Conservation (phyloP, 108 stramenopile genomes). For the Cyclostephanos invisitatus region DNA sequence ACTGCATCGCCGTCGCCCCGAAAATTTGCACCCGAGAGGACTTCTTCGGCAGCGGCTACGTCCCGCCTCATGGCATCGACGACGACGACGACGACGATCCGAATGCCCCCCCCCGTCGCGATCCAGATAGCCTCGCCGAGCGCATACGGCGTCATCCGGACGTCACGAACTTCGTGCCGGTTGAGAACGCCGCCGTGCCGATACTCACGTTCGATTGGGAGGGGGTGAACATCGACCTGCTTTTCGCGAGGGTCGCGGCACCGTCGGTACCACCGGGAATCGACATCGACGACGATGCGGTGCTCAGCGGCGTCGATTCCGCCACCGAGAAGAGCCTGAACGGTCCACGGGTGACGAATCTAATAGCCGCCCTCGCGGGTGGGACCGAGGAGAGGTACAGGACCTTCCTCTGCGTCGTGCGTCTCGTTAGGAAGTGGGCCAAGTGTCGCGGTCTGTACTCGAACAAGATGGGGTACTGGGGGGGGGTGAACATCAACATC, state of each 20-base stretch:
- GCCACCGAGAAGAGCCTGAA: constrained; percentile 94
- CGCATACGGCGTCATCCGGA: constrained; percentile 80
- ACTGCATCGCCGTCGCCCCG: constrained; percentile 79
- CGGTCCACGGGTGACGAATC: constrained; percentile 95
- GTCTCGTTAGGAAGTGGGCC: constrained; percentile 94
- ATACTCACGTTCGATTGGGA: constrained; percentile 98
- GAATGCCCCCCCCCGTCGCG: constrained; percentile 38
- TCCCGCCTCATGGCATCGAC: constrained; percentile 24
- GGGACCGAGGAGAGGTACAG: constrained; percentile 80
- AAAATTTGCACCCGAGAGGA: constrained; percentile 88
- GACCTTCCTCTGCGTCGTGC: constrained; percentile 85
- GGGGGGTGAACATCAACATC: constrained; percentile 98
- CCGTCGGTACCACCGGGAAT: constrained; percentile 79
- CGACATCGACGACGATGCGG: constrained; percentile 94
- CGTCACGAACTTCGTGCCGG: constrained; percentile 90
- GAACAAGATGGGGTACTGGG: constrained; percentile 98
- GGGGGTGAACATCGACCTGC: constrained; percentile 95
- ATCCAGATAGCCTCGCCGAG: constrained; percentile 86
- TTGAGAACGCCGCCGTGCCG: constrained; percentile 93
- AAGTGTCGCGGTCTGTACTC: constrained; percentile 95
- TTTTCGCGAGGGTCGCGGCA: constrained; percentile 90
- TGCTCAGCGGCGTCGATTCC: constrained; percentile 91
- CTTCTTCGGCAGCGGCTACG: constrained; percentile 83
- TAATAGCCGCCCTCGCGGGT: constrained; percentile 88
- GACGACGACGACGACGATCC: constrained; percentile 30